Base-by-base conservation (phyloP, 2,329 filamentous ascomycete genomes). In the Stemphylium vesicarium region DNA sequence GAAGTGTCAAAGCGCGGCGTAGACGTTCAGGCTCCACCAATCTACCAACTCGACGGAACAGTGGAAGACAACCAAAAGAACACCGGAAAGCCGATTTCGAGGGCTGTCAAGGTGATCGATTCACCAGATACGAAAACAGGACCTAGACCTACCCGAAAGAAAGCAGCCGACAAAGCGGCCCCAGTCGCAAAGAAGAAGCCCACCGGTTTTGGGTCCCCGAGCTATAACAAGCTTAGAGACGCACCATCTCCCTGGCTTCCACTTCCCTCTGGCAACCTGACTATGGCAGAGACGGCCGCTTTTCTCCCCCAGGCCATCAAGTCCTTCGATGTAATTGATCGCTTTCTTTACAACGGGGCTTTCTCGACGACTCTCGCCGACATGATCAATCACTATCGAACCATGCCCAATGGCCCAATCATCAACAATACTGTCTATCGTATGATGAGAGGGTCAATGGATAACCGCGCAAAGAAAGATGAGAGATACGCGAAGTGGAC, bases 281-380 rank as follows among this genome's bases (percentile, higher is more conserved):
- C 68, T 1, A 53, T 66, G 2, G 60, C 62, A 12, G 69, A 73
- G 32, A 47, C 70, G 4, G 38, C 63, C 8, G 56, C 62, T 2
- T 71, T 72, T 42, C 16, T 71, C 4, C 67, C 69, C 1, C 51
- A 65, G 2, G 61, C 57, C 2, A 54, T 71, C 31, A 65, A 68
- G 11, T 64, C 57, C 7, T 58, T 53, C 51, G 61, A 69, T 18
- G 45, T 71, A 4, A 59, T 64, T 15, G 62, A 68, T 16, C 67
- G 70, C 0, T 42, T 69, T 10, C 18, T 63, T 16, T 59, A 45
- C 45, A 72, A 72, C 15, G 68, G 68, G 11, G 60, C 52, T 10
- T 41, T 45, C 0, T 29, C 51, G 0, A 31, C 42, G 4, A 53
- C 55, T 1, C 35, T 67, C 0, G 37, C 62, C 0, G 33, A 29